Conservation (phyloP, 2,329 filamentous ascomycete species). For the Botrytis squamosa region DNA sequence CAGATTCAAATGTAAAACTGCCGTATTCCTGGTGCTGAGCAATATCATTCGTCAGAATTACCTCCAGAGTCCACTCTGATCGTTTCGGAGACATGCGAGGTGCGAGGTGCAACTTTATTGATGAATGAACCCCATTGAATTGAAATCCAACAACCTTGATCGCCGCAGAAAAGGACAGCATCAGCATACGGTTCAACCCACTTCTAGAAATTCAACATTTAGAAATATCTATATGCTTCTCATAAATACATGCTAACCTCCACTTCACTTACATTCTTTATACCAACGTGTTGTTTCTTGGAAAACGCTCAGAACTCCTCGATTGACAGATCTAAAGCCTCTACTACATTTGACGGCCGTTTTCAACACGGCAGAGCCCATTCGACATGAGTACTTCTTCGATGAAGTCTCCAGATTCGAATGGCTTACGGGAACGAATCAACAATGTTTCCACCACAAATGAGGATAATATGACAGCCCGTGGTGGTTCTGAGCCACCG, state of each 20-base stretch:
- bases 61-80: constrained; percentile 6
- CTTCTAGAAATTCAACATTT: constrained; percentile 5
- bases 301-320: background rate
- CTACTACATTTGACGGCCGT: constrained; percentile 13
- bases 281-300: background rate
- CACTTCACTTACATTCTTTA: background rate
- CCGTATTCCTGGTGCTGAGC: background rate
- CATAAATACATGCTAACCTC: constrained; percentile 9
- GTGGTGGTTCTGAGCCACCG: constrained; percentile 24
- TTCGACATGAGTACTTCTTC: constrained; percentile 26
- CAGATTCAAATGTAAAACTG: background rate
- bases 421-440: constrained; percentile 35
- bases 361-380: constrained; percentile 18
- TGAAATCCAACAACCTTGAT: background rate
- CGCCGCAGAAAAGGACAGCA: constrained; percentile 9
- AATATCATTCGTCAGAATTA: background rate
- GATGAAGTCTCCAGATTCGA: constrained; percentile 10
- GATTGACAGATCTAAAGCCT: background rate
- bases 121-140: background rate
- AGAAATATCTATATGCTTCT: background rate
- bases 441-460: constrained; percentile 5
- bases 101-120: background rate
- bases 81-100: background rate
- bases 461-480: constrained; percentile 12
- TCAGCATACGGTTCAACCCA: constrained; percentile 14